Evolutionary conservation across 768 basidiomycete species (phyloP).

Genomic region (Collybia sordida): DNA sequence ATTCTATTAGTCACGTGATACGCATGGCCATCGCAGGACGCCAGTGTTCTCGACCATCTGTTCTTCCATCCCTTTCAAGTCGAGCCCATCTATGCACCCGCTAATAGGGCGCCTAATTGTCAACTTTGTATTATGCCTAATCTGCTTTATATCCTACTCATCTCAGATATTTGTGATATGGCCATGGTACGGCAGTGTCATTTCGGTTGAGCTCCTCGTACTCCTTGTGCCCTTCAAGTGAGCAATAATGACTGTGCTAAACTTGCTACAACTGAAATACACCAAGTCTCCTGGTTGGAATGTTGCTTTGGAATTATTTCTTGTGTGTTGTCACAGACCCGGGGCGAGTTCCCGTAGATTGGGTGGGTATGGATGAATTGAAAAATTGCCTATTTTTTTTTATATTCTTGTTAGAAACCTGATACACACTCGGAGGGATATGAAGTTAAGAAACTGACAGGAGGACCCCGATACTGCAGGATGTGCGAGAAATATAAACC

Average conservation of each 20-base stretch:
- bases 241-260: slow-evolving; percentile 21
- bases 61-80: neutral
- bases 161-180: slow-evolving; percentile 86
- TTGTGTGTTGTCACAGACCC: slow-evolving; percentile 83
- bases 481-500: slow-evolving; percentile 86
- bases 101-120: slow-evolving; percentile 65
- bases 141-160: slow-evolving; percentile 86
- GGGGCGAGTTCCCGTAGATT: slow-evolving; percentile 73
- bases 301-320: slow-evolving; percentile 89
- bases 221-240: slow-evolving; percentile 93
- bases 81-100: slow-evolving; percentile 28
- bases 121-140: slow-evolving; percentile 66
- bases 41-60: too few relatives aligned
- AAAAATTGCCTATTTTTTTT: neutral
- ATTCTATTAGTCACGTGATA: too few relatives aligned
- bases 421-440: slow-evolving; percentile 70
- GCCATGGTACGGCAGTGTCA: slow-evolving; percentile 86
- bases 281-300: slow-evolving; percentile 65
- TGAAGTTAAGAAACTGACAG: slow-evolving; percentile 89
- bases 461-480: slow-evolving; percentile 81
- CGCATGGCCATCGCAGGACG: too few relatives aligned
- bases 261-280: slow-evolving; percentile 9
- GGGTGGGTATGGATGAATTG: slow-evolving; percentile 50
- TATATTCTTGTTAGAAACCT: slow-evolving; percentile 57
- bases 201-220: slow-evolving; percentile 71